These are phyloP conservation scores for Cercospora brassicicola DNA, from an alignment of 2,329 filamentous ascomycete genomes.

Conservation along the genomic window DNA sequence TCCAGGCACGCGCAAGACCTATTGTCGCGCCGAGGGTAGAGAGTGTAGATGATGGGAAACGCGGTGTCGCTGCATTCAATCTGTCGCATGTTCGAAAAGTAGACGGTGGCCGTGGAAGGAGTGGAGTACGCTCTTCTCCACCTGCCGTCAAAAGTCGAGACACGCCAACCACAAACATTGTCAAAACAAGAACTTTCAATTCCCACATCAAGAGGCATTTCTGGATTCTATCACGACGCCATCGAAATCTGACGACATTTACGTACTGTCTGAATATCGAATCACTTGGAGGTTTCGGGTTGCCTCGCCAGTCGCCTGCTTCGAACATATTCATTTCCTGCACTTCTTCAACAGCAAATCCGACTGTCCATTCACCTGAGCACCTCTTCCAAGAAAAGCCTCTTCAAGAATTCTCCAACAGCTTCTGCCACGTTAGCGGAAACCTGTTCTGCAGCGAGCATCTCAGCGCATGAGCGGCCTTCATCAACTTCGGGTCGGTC, in stretches of 20 bases:
- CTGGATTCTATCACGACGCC: neutral
- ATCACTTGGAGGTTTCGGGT: no score
- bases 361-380: neutral
- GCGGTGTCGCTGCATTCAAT: neutral
- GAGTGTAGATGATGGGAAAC: neutral
- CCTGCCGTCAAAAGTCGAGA: neutral
- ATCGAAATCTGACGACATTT: neutral
- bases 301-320: no score
- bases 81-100: no score
- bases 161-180: neutral
- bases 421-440: constrained; percentile 15
- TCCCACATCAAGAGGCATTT: neutral
- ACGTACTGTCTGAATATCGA: no score
- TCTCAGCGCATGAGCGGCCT: constrained; percentile 7
- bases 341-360: neutral
- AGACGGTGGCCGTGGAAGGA: neutral
- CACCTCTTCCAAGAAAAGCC: no score
- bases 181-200: neutral
- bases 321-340: no score
- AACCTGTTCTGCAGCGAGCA: constrained; percentile 4
- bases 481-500: neutral
- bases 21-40: neutral
- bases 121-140: neutral
- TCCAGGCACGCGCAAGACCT: neutral
- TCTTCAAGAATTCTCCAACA: constrained; percentile 1